phyloP scores from a whole-genome alignment of 371 early-diverging fungal genomes.

The Actinomucor elegans region DNA sequence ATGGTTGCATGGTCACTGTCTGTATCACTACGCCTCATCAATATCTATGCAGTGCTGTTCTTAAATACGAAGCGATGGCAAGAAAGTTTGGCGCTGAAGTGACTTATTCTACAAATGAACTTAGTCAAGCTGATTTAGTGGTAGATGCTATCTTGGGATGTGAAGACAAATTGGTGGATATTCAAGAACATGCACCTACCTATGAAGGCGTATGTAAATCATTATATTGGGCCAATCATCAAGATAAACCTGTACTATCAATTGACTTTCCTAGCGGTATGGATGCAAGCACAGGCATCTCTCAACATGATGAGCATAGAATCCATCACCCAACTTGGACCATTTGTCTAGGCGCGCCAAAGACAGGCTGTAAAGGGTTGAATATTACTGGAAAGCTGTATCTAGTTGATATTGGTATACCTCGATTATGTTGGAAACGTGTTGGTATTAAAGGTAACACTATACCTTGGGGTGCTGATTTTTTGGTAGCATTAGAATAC shows the following conservation, averaged over 20 bases:
- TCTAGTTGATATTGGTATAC: slow-evolving; percentile 80
- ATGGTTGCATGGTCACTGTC: slow-evolving; percentile 67
- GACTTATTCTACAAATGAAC: slow-evolving; percentile 6
- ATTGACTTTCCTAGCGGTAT: slow-evolving; percentile 76
- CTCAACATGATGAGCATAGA: slow-evolving; percentile 29
- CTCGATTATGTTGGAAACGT: slow-evolving; percentile 61
- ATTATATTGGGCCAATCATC: slow-evolving; percentile 74
- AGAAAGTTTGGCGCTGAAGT: slow-evolving; percentile 36
- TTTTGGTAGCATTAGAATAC: slow-evolving; percentile 68
- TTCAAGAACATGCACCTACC: slow-evolving; percentile 46
- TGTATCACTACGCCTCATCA: slow-evolving; percentile 55
- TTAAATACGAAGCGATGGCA: slow-evolving; percentile 46
- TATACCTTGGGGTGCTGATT: slow-evolving; percentile 74
- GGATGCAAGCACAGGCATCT: slow-evolving; percentile 54
- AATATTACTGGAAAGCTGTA: slow-evolving; percentile 70
- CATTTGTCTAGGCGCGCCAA: slow-evolving; percentile 75
- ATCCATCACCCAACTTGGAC: slow-evolving; percentile 70
- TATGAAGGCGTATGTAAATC: slow-evolving; percentile 45
- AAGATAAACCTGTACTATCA: slow-evolving; percentile 65
- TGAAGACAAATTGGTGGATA: slow-evolving; percentile 58
- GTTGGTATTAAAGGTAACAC: slow-evolving; percentile 59
- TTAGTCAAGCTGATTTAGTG: slow-evolving; percentile 58
- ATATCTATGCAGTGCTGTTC: slow-evolving; percentile 28
- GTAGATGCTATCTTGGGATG: slow-evolving; percentile 76
- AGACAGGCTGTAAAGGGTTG: slow-evolving; percentile 56